phyloP scores from a whole-genome alignment of 495 filamentous ascomycete species.

The Lineolata rhizophorae region DNA sequence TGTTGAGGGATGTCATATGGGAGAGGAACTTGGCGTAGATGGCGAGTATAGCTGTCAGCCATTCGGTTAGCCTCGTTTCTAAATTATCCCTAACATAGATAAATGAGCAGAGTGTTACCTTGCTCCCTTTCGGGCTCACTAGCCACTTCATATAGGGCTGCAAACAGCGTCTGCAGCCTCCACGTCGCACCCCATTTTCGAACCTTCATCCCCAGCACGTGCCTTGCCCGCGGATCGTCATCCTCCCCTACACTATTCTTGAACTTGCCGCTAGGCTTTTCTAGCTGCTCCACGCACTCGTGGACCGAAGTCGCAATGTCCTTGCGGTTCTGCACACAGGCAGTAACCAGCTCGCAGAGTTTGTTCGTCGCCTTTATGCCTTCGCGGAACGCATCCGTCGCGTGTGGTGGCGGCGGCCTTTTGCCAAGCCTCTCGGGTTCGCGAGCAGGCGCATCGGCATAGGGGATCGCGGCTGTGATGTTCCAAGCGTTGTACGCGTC shows the following conservation, averaged over 20 bases:
- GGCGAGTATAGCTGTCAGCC: constrained; percentile 19
- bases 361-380: constrained; percentile 65
- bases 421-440: constrained; percentile 23
- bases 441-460: constrained; percentile 33
- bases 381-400: constrained; percentile 40
- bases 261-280: constrained; percentile 9
- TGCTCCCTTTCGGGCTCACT: constrained; percentile 6
- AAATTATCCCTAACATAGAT: no score
- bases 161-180: constrained; percentile 49
- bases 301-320: constrained; percentile 38
- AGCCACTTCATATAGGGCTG: constrained; percentile 38
- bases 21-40: constrained; percentile 32
- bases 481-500: constrained; percentile 54
- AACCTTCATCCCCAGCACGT: constrained; percentile 51
- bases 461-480: constrained; percentile 53
- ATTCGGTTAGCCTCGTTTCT: no score
- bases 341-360: constrained; percentile 37
- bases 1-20: constrained; percentile 22
- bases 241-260: constrained; percentile 5
- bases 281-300: no score
- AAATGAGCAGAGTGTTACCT: no score
- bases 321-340: constrained; percentile 32
- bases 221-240: constrained; percentile 19
- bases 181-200: constrained; percentile 54
- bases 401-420: constrained; percentile 24